A percentile compares a stretch with the other conserved stretches of the same genome.
These are phyloP conservation scores for Penicillium capsulatum DNA, from an alignment of 2,329 filamentous ascomycete genomes.

Conservation along the genomic window DNA sequence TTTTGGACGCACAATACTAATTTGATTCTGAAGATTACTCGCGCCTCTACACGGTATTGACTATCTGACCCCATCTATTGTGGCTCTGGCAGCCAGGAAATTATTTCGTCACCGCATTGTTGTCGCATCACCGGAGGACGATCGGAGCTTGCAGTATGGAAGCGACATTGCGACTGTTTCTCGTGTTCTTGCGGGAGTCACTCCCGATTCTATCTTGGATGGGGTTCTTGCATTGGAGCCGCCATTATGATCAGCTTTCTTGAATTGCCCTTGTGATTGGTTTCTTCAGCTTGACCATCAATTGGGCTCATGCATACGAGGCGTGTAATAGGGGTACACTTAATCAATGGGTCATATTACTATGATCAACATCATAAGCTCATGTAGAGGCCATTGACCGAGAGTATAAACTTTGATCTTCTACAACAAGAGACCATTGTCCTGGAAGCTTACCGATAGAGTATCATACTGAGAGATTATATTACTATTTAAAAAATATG, in stretches of 20 bases:
- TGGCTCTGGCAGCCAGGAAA: constrained; percentile 77
- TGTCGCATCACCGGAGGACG: constrained; percentile 64
- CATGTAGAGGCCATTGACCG: no score
- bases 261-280: background rate
- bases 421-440: no score
- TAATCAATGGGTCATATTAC: no score
- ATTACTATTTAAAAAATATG: no score
- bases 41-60: constrained; percentile 75
- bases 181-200: constrained; percentile 58
- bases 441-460: no score
- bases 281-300: background rate
- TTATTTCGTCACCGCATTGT: constrained; percentile 80
- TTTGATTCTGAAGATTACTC: constrained; percentile 43
- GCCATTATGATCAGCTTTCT: constrained; percentile 43
- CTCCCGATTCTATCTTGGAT: constrained; percentile 54
- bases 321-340: no score
- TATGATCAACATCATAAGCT: no score
- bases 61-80: constrained; percentile 78
- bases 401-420: no score
- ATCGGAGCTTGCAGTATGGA: constrained; percentile 90
- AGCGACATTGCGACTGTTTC: constrained; percentile 69
- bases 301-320: no score
- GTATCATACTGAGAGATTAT: no score
- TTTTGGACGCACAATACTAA: background rate
- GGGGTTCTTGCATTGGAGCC: constrained; percentile 56